A percentile compares a stretch with the other conserved stretches of the same genome.
Evolutionary conservation across 176 grass and related monocot genomes (phyloP).

Genomic region (Neostapfia colusana): DNA sequence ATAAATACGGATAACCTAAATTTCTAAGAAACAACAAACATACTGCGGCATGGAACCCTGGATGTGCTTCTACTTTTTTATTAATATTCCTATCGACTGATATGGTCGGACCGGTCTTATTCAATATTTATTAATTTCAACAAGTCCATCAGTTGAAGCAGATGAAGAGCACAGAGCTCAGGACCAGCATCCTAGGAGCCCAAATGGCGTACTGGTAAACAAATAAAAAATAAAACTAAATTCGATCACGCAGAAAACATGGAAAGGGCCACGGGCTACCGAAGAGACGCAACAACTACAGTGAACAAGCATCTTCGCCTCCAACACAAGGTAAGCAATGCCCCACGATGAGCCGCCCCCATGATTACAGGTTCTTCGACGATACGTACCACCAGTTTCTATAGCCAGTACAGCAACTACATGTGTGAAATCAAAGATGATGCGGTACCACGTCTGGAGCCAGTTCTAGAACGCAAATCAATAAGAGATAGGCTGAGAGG

Average conservation of each 20-base stretch:
- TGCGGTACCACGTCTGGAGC: neutral
- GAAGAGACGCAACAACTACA: constrained; percentile 20
- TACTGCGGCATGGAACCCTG: neutral
- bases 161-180: constrained; percentile 16
- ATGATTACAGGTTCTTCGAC: constrained; percentile 32
- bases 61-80: neutral
- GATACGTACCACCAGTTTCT: neutral
- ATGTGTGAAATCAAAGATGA: neutral
- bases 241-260: neutral
- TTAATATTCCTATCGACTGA: constrained; percentile 5
- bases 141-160: constrained; percentile 12
- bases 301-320: neutral
- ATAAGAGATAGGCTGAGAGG: neutral
- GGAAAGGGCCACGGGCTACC: constrained; percentile 11
- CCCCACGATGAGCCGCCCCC: neutral
- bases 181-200: constrained; percentile 16
- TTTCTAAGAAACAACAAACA: constrained; percentile 5
- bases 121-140: constrained; percentile 19
- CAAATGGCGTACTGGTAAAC: neutral
- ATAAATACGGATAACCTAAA: neutral
- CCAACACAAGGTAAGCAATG: neutral
- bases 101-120: neutral
- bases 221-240: constrained; percentile 32
- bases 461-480: constrained; percentile 12
- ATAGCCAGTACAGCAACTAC: neutral